Conservation (phyloP, 2,329 filamentous ascomycete species). For the Trichoderma polysporum region DNA sequence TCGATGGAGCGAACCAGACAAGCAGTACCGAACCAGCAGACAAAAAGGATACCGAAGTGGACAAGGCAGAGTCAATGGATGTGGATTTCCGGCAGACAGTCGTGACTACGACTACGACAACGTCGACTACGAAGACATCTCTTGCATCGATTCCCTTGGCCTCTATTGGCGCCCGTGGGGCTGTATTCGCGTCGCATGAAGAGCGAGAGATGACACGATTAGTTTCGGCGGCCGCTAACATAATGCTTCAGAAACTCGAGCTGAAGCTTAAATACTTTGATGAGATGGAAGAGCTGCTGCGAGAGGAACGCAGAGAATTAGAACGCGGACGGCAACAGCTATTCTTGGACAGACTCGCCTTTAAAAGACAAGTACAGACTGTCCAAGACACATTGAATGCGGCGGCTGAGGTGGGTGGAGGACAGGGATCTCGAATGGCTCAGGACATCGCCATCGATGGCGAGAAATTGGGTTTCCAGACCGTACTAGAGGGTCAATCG, state of each 20-base stretch:
- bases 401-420: constrained; percentile 50
- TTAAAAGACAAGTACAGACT: constrained; percentile 82
- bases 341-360: constrained; percentile 86
- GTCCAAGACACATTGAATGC: constrained; percentile 73
- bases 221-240: constrained; percentile 87
- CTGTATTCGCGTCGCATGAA: constrained; percentile 89
- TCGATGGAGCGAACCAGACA: constrained; percentile 55
- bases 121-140: constrained; percentile 47
- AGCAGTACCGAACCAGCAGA: constrained; percentile 51
- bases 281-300: constrained; percentile 89
- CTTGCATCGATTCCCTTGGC: constrained; percentile 80
- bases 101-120: constrained; percentile 49
- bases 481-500: constrained; percentile 41
- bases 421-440: constrained; percentile 49
- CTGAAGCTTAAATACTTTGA: constrained; percentile 94
- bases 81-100: constrained; percentile 57
- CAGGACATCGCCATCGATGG: constrained; percentile 49
- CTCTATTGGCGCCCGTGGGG: constrained; percentile 79
- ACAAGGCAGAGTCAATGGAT: constrained; percentile 62
- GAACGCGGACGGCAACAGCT: constrained; percentile 90
- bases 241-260: constrained; percentile 93
- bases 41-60: constrained; percentile 53
- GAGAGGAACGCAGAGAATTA: constrained; percentile 88
- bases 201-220: constrained; percentile 95
- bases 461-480: constrained; percentile 55